Evolutionary conservation across 495 filamentous ascomycete genomes (phyloP), one percentile per base, ranked within the genome.

Genomic region (Penicillium flavigenum): DNA sequence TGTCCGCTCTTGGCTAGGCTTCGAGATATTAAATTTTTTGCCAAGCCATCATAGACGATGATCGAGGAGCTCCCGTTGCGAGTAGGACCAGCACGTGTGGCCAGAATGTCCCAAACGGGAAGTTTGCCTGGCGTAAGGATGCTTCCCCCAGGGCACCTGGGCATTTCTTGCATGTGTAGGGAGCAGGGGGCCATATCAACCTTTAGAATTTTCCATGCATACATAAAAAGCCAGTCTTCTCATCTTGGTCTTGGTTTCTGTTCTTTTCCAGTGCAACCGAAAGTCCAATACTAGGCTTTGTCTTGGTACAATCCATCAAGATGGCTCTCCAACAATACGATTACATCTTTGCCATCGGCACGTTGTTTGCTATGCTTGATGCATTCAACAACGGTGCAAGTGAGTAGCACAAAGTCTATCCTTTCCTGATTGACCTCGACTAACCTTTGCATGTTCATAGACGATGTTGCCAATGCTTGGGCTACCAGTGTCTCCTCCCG

Each of bases 401-500:
- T 85, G 64, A 74, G 81, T 80, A 14, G 4, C 27, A 24, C 1
- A 27, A 1, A 3, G 8, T 17, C 41, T 17, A 12, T 20, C 29
- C 20, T 12, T 1, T 12, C 47, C 42, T 14, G 3, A 51, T 19
- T 47, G 26, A 49, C 42, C 5, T 19, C 50, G 17, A 11, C 26
- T 47, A 47, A 54, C 31, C 16, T 5, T 41, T 31, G 31, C 16
- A 31, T 17, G 36, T 17, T 20, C 6, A 17, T 39, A 79, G 73
- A 90, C 72, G 88, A 91, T 87, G 88, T 90, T 31, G 88, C 88
- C 60, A 91, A 91, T 75, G 80, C 86, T 24, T 89, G 82, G 78
- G 86, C 86, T 4, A 88, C 86, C 54, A 84, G 80, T 60, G 86
- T 89, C 48, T 85, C 85, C 17, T 88, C 86, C 6, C 76, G 85